Evolutionary conservation across 306 rosid species (phyloP).

Genomic region (Elaeagnus macrophylla): DNA sequence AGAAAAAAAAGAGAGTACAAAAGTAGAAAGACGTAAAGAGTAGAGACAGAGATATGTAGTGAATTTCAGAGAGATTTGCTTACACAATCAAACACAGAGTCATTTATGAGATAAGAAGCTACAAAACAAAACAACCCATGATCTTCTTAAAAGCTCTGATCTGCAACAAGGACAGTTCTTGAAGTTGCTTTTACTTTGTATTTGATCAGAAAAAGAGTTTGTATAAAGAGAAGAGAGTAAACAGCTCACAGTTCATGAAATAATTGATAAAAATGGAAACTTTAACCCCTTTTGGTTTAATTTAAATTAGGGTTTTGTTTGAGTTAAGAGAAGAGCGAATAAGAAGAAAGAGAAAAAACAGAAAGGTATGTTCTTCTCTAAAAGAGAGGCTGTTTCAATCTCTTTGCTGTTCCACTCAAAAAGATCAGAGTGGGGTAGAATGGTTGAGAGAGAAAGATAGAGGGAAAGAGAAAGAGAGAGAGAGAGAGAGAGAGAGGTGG

Average conservation of each 20-base stretch:
- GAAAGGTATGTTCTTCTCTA: conserved; percentile 18
- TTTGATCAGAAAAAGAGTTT: conserved; percentile 16
- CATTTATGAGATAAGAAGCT: conserved; percentile 18
- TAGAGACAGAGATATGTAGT: conserved; percentile 1
- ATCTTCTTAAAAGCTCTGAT: conserved; percentile 27
- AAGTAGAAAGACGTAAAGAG: conserved; percentile 20
- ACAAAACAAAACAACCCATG: conserved; percentile 7
- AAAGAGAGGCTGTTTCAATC: conserved; percentile 34
- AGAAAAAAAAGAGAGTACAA: conserved; percentile 3
- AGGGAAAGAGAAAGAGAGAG: conserved; percentile 4
- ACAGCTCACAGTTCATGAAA: conserved; percentile 30
- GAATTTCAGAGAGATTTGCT: conserved; percentile 23
- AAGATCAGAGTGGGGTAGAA: conserved; percentile 55
- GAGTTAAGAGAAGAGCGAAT: background rate
- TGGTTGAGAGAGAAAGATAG: conserved; percentile 10
- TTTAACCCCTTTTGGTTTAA: conserved; percentile 15
- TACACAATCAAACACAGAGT: conserved; percentile 12
- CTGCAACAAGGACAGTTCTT: conserved; percentile 23
- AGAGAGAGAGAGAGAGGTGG: conserved; percentile 6
- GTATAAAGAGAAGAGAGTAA: conserved; percentile 26
- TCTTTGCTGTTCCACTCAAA: conserved; percentile 34
- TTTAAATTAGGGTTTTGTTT: conserved; percentile 43
- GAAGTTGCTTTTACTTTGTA: conserved; percentile 24
- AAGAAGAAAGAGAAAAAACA: background rate
- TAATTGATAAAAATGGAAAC: conserved; percentile 11